Conservation (phyloP, 2,329 filamentous ascomycete genomes). For the Trichoderma sp. region DNA sequence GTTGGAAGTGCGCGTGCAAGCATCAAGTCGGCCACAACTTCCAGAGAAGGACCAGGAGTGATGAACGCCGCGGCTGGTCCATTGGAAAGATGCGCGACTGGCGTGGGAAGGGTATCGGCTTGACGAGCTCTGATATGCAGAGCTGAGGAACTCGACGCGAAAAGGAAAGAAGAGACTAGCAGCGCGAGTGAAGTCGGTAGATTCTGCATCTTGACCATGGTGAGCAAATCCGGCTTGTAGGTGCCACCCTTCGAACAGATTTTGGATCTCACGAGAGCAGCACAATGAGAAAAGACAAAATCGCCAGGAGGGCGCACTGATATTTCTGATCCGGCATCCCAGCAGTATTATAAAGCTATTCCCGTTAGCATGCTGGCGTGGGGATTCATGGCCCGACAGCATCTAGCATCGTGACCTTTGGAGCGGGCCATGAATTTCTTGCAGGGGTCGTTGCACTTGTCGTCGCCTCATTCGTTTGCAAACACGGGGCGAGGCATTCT, state of each 20-base stretch:
- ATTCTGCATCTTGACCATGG: slow-evolving; percentile 2
- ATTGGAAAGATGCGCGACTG: neutral
- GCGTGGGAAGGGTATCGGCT: slow-evolving; percentile 2
- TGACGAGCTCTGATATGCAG: neutral
- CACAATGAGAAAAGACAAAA: neutral
- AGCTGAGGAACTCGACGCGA: neutral
- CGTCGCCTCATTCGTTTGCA: slow-evolving; percentile 4
- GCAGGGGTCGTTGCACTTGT: slow-evolving; percentile 8
- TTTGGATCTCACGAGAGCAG: neutral
- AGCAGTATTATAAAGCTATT: neutral
- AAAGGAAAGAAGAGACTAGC: neutral
- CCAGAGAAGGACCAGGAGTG: slow-evolving; percentile 3
- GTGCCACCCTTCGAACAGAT: neutral
- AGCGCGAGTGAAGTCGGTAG: neutral
- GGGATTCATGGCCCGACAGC: neutral
- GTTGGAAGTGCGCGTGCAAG: neutral
- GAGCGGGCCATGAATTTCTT: neutral
- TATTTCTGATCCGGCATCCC: neutral
- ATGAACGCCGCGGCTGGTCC: neutral
- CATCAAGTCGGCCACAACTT: neutral
- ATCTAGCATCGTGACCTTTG: slow-evolving; percentile 5
- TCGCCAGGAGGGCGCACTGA: neutral
- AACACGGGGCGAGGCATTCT: slow-evolving; percentile 8
- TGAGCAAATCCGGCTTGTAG: neutral
- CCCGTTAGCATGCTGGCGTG: neutral